Evolutionary conservation across 495 filamentous ascomycete species (phyloP), one percentile per base, ranked within the genome.

Genomic region (Neurospora sp.): DNA sequence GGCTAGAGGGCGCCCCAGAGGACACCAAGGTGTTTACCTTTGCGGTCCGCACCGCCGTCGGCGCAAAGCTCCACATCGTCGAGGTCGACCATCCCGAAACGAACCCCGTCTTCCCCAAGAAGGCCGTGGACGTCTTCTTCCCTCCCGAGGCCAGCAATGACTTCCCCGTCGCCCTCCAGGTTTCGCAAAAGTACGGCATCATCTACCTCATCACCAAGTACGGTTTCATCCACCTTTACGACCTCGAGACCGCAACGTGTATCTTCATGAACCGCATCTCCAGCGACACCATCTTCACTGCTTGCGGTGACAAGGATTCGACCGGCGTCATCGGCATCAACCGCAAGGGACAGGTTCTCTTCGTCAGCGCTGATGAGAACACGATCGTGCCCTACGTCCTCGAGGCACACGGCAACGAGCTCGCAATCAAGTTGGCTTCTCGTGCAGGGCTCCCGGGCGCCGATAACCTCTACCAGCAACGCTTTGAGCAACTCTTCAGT

Each of bases 211-310:
- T 98, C 71, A 99, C 96, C 20, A 99, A 99, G 80, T 99, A 98
- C 79, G 96, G 96, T 53, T 99, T 98, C 83, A 98, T 99, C 75
- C 96, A 99, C 81, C 88, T 99, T 10, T 98, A 98, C 81, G 96
- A 99, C 77, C 88, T 99, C 61, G 96, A 98, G 84, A 95, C 93
- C 7, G 96, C 93, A 41, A 93, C 92, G n/a, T 96, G 94, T 79
- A 95, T 99, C 79, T 99, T 97, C 89, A 97, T 99, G 94, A 98
- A 99, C 84, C 92, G 96, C 70, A 99, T 99, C 78, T 99, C 96
- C 27, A 96, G 94, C 83, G 96, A 99, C 79, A 99, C 96, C 0
- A 98, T 99, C 78, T 99, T 99, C 83, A 94, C 94, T 18, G 97
- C 94, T 14, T 90, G 94, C 6, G 83, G 90, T 16, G 95, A 98